Evolutionary conservation across 345 rosid genomes (phyloP).

Genomic region (Streptanthus diversifolius): DNA sequence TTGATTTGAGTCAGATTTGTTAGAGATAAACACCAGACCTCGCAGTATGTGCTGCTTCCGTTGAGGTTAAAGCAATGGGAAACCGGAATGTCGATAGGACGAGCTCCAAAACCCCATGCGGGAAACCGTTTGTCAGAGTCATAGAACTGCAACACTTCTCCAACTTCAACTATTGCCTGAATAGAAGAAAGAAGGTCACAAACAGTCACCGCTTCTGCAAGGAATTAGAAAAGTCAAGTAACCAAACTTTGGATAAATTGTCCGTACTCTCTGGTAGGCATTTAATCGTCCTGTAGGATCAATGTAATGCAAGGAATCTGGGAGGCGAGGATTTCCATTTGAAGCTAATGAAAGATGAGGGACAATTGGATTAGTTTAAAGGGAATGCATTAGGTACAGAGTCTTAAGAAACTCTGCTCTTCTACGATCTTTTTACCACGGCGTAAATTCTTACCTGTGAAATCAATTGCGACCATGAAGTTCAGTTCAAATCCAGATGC

Average conservation of each 20-base stretch:
- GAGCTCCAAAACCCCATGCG: slow-evolving; percentile 98
- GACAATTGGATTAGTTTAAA: slow-evolving; percentile 2
- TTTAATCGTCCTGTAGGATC: slow-evolving; percentile 70
- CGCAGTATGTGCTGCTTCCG: slow-evolving; percentile 77
- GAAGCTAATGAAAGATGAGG: slow-evolving; percentile 60
- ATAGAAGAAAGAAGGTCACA: background rate
- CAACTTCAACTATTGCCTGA: slow-evolving; percentile 86
- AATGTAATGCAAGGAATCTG: slow-evolving; percentile 79
- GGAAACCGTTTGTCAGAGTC: slow-evolving; percentile 79
- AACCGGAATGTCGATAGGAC: slow-evolving; percentile 95
- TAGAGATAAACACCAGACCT: slow-evolving; percentile 40
- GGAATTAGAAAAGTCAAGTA: background rate
- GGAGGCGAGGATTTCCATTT: slow-evolving; percentile 87
- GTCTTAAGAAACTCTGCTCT: background rate
- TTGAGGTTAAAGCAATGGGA: slow-evolving; percentile 93
- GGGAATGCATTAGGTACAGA: background rate
- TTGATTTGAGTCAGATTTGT: background rate
- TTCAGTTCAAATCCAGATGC: slow-evolving; percentile 77
- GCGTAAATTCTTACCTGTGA: slow-evolving; percentile 58
- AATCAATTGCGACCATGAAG: slow-evolving; percentile 97
- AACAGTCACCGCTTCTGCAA: background rate
- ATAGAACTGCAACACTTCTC: slow-evolving; percentile 86
- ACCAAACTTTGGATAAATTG: background rate
- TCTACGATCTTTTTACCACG: background rate
- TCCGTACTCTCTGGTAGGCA: slow-evolving; percentile 69